Evolutionary conservation across 345 rosid genomes (phyloP).

Genomic region (Eucalyptus viminalis): DNA sequence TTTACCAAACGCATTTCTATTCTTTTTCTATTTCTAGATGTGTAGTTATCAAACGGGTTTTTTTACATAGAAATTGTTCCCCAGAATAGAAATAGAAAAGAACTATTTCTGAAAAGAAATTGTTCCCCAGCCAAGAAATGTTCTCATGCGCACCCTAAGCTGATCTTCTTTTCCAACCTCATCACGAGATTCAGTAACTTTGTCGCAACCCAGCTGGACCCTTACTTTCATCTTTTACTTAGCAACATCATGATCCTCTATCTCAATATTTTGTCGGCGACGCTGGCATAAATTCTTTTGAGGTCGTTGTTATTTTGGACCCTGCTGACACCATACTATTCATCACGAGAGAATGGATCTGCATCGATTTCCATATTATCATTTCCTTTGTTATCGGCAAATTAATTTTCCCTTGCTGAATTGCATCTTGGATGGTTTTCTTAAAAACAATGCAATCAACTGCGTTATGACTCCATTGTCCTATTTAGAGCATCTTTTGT

Average conservation of each 20-base stretch:
- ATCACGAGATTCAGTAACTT: background rate
- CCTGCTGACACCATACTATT: background rate
- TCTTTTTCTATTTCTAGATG: too few relatives aligned
- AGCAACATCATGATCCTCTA: background rate
- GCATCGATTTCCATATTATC: background rate
- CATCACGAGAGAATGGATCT: background rate
- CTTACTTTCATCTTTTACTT: background rate
- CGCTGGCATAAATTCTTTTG: background rate
- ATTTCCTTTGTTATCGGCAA: background rate
- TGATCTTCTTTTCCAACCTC: background rate
- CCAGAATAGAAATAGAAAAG: too few relatives aligned
- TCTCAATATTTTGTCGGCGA: background rate
- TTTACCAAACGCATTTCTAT: too few relatives aligned
- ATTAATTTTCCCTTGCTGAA: background rate
- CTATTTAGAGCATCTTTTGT: background rate
- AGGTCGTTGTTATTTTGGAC: background rate
- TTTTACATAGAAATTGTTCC: too few relatives aligned
- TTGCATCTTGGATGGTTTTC: background rate
- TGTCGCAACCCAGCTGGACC: background rate
- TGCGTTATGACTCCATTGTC: background rate
- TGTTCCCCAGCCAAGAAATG: too few relatives aligned
- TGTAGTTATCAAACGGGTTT: too few relatives aligned
- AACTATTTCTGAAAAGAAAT: too few relatives aligned
- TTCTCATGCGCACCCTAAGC: constrained; percentile 11
- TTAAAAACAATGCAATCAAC: background rate